Evolutionary conservation across 2,329 filamentous ascomycete genomes (phyloP).

Genomic region (Aureobasidium sp.): DNA sequence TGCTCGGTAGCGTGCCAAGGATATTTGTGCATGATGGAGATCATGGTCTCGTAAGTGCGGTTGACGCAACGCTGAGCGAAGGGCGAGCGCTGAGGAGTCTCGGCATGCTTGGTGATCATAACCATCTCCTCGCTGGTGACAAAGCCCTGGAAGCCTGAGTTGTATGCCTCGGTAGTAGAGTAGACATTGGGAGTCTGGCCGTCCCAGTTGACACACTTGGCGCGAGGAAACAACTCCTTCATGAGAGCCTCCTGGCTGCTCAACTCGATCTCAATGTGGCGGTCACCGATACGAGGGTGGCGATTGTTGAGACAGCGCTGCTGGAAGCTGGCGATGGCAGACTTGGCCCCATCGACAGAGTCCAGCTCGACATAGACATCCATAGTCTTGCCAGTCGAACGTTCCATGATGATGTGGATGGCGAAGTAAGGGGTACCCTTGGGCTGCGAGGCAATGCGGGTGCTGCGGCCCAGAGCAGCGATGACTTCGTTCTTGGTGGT

Average conservation of each 20-base stretch:
- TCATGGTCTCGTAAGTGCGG: constrained; percentile 47
- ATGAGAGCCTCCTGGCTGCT: constrained; percentile 44
- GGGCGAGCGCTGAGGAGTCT: constrained; percentile 42
- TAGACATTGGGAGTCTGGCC: constrained; percentile 29
- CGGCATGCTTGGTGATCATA: constrained; percentile 40
- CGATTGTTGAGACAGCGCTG: constrained; percentile 30
- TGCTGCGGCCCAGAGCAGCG: constrained; percentile 40
- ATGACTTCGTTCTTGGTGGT: constrained; percentile 43
- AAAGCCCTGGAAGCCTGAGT: constrained; percentile 45
- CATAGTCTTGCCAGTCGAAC: constrained; percentile 50
- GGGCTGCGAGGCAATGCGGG: constrained; percentile 31
- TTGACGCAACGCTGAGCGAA: constrained; percentile 44
- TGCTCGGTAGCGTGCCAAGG: constrained; percentile 42
- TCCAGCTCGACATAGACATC: constrained; percentile 46
- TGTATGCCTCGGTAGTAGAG: constrained; percentile 35
- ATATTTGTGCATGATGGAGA: constrained; percentile 48
- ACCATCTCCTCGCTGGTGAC: constrained; percentile 45
- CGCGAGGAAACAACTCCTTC: constrained; percentile 44
- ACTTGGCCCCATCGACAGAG: constrained; percentile 32
- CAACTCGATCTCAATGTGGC: constrained; percentile 40
- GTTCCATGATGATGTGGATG: constrained; percentile 53
- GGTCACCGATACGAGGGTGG: constrained; percentile 40
- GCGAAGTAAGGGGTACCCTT: constrained; percentile 33
- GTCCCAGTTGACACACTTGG: constrained; percentile 44
- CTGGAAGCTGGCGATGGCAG: constrained; percentile 32